Evolutionary conservation across 1,139 yeast genomes (phyloP), one percentile per base, ranked within the genome.

Genomic region (Candida gigantensis): DNA sequence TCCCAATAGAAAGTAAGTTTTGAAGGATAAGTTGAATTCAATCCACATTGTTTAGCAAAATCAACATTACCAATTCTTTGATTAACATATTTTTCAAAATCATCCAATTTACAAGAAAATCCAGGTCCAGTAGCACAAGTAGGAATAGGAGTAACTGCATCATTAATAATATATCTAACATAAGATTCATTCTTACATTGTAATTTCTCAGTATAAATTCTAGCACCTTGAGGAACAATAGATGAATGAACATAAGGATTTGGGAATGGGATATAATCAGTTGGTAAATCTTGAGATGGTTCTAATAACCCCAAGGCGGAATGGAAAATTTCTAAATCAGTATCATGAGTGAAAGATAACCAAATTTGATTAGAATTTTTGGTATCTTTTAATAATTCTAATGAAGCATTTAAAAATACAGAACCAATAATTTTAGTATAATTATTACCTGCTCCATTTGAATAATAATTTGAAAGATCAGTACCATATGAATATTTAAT

Each of bases 311-410:
- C 84, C 28, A 79, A 60, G 3, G 81, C 74, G 17, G 79, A 57
- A 36, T 74, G 61, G 46, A 68, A 71, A 24, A 73, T 63, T 30
- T 74, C 65, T 28, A 81, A 55, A 50, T 80, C 81, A 29, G 77
- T 64, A 51, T 81, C 86, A 52, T 81, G 88, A 13, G 80, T 64
- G 55, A 81, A 81, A 10, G 75, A 64, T 44, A 75, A 58, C 65
- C 66, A 50, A 44, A 73, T 51, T 57, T 72, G 58, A 32, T 55
- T 50, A 6, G 35, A 32, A 19, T 37, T 33, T 51, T 53, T 42
- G 5, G 44, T 40, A 19, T 65, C 64, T 38, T 60, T 51, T 46
- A 79, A 60, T 34, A 77, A 58, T 15, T 62, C 52, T 7, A 18
- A 18, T 18, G 19, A 18, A 6, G 19, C 7, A 6, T 18, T 18